Conservation (phyloP, 305 asterid species). For the Plantago coronopus region DNA sequence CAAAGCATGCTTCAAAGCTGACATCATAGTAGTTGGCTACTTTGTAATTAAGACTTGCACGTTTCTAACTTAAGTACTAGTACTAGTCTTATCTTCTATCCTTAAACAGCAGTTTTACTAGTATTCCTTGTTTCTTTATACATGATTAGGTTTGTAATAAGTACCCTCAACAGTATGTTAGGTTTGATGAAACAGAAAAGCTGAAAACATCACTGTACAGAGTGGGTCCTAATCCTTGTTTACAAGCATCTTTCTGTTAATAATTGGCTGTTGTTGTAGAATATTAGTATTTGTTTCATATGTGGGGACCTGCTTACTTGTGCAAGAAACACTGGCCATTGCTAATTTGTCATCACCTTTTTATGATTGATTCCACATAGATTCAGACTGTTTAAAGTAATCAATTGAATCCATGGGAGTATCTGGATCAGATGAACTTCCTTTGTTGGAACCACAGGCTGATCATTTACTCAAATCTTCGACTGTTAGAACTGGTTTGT, state of each 20-base stretch:
- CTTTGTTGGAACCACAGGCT: constrained; percentile 10
- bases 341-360: too few relatives aligned
- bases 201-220: background rate
- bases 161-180: background rate
- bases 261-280: background rate
- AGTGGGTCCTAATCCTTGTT: background rate
- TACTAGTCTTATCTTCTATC: background rate
- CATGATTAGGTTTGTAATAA: background rate
- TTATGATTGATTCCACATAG: background rate
- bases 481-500: constrained; percentile 33
- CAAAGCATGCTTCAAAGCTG: background rate
- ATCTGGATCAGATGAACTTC: constrained; percentile 16
- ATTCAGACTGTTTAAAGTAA: background rate
- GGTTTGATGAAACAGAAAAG: background rate
- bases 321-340: too few relatives aligned
- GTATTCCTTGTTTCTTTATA: background rate
- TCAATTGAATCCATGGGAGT: constrained; percentile 21
- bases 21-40: too few relatives aligned
- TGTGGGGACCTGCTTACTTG: background rate
- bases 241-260: background rate
- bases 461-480: constrained; percentile 6
- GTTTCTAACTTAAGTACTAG: background rate
- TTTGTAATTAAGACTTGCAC: background rate
- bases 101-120: background rate
- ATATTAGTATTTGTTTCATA: background rate